Percentiles rank a stretch among this genome's conserved stretches.
Evolutionary conservation across 495 filamentous ascomycete species (phyloP).

Genomic region (Cercophora sp.): DNA sequence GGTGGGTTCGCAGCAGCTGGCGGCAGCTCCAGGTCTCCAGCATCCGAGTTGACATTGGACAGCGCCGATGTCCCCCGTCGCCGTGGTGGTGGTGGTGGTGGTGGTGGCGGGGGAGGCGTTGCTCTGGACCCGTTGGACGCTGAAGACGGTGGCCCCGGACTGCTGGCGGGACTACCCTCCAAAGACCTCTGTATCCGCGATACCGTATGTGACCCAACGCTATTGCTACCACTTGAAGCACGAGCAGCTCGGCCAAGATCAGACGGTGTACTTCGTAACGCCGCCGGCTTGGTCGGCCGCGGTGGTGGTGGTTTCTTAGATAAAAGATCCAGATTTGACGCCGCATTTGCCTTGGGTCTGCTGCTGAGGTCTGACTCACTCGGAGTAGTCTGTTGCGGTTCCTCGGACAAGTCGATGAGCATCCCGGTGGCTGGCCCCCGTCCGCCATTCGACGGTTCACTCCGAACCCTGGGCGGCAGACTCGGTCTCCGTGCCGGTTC

Average conservation of each 20-base stretch:
- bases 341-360: slow-evolving; percentile 15
- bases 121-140: slow-evolving; percentile 12
- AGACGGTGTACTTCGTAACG: slow-evolving; percentile 48
- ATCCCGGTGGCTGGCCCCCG: slow-evolving; percentile 47
- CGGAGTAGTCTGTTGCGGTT: slow-evolving; percentile 35
- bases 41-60: slow-evolving; percentile 27
- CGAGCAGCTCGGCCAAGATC: slow-evolving; percentile 12
- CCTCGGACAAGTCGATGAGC: slow-evolving; percentile 62
- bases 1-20: slow-evolving; percentile 3
- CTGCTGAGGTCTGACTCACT: slow-evolving; percentile 21
- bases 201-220: slow-evolving; percentile 19
- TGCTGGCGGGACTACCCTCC: no score
- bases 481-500: slow-evolving; percentile 25
- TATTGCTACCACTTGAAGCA: not conserved
- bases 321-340: slow-evolving; percentile 36
- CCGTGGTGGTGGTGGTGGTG: slow-evolving; percentile 40
- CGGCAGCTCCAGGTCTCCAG: slow-evolving; percentile 24
- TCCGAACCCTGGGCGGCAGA: slow-evolving; percentile 33
- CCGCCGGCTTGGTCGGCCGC: slow-evolving; percentile 63
- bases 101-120: slow-evolving; percentile 36
- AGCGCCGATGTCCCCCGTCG: slow-evolving; percentile 39
- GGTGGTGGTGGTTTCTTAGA: slow-evolving; percentile 48
- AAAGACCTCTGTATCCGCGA: slow-evolving; percentile 7
- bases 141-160: not conserved
- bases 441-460: slow-evolving; percentile 17